Percentiles rank a stretch among this genome's conserved stretches.
These are phyloP conservation scores for Entomortierella parvispora DNA, from an alignment of 192 early-diverging fungal species.

Conservation along the genomic window DNA sequence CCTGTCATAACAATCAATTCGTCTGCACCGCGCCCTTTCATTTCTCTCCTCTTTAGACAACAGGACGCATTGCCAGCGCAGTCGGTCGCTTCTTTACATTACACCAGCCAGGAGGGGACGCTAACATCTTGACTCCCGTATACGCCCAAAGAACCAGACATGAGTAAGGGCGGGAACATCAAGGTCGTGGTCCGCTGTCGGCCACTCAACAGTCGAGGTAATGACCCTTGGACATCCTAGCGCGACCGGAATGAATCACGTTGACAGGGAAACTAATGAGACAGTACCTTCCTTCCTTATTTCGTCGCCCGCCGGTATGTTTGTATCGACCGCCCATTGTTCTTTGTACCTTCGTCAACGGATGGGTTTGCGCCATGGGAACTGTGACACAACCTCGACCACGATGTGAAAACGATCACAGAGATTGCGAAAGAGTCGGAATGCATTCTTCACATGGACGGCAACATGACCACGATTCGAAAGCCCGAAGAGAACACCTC, in stretches of 20 bases:
- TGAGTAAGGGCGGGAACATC: constrained; percentile 65
- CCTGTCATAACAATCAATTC: too few species aligned
- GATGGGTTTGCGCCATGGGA: too few species aligned
- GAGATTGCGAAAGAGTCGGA: constrained; percentile 71
- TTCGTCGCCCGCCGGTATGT: neutral
- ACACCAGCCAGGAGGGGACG: neutral
- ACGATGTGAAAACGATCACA: constrained; percentile 8
- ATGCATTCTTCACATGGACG: constrained; percentile 77
- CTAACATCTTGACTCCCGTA: neutral
- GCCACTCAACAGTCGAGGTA: constrained; percentile 79
- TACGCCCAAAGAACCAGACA: neutral
- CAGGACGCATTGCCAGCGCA: too few species aligned
- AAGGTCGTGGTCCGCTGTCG: constrained; percentile 85
- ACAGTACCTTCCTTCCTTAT: neutral
- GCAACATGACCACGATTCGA: constrained; percentile 73
- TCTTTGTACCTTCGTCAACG: too few species aligned
- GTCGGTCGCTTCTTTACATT: neutral
- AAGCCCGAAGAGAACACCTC: constrained; percentile 59
- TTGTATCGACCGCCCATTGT: neutral
- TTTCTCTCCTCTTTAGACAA: too few species aligned
- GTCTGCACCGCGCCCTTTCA: too few species aligned
- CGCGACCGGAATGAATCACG: neutral
- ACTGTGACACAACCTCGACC: too few species aligned
- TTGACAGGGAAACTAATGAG: neutral
- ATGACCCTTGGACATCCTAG: neutral